These are phyloP conservation scores for Kwoniella shivajii DNA, from an alignment of 1,284 basidiomycete species.

Conservation along the genomic window DNA sequence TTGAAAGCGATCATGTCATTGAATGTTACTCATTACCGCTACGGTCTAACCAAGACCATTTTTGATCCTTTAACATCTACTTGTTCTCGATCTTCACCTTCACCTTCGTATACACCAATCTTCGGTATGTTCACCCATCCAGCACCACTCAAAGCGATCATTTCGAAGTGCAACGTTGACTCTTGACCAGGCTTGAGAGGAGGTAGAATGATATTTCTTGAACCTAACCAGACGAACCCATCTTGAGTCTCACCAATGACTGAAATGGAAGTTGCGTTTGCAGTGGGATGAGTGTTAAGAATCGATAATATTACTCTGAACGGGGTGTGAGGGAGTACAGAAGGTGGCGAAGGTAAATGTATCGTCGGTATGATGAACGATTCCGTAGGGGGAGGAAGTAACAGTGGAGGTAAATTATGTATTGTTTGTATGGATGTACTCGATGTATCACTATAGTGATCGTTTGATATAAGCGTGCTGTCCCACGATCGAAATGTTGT, in stretches of 20 bases:
- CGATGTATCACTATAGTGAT: slow-evolving; percentile 9
- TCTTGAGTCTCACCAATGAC: slow-evolving; percentile 46
- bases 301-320: slow-evolving; percentile 39
- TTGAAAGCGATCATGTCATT: no score
- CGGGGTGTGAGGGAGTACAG: slow-evolving; percentile 27
- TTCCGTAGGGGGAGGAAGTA: slow-evolving; percentile 29
- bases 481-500: not conserved
- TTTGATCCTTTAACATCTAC: slow-evolving; percentile 27
- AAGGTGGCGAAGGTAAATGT: slow-evolving; percentile 19
- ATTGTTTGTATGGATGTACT: slow-evolving; percentile 4
- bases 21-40: not conserved
- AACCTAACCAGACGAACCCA: slow-evolving; percentile 48
- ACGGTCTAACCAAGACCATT: slow-evolving; percentile 28
- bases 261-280: slow-evolving; percentile 17
- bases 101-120: slow-evolving; percentile 39
- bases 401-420: slow-evolving; percentile 32
- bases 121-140: slow-evolving; percentile 43
- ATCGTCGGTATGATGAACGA: slow-evolving; percentile 36
- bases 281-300: slow-evolving; percentile 44
- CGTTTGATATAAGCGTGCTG: no score
- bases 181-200: slow-evolving; percentile 29
- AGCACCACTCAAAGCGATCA: slow-evolving; percentile 30
- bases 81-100: slow-evolving; percentile 36
- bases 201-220: slow-evolving; percentile 29
- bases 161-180: slow-evolving; percentile 25